Evolutionary conservation across 2,329 filamentous ascomycete genomes (phyloP), one percentile per base, ranked within the genome.

Genomic region (Trichophyton verrucosum): DNA sequence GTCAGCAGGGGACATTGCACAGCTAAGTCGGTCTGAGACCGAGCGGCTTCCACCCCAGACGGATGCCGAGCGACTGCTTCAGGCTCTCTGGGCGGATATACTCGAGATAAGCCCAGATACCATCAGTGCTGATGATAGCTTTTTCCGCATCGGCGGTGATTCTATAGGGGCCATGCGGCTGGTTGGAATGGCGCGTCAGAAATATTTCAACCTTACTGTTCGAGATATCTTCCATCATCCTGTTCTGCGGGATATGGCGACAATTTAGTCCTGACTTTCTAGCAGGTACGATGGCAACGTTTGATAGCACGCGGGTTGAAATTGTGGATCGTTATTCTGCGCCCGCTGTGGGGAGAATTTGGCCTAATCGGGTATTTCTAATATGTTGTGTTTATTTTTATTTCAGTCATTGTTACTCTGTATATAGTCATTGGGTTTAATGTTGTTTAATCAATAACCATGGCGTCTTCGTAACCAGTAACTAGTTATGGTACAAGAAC

Each of bases 101-200:
- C 38, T 58, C 8, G n/a, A 42, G 15, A 15, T 58, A 11, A 24
- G 27, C 38, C 36, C 36, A 22, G 20, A 46, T 13, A 46, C 36
- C 9, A 58, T 58, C 40, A 46, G 40, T n/a, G 22, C 40, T 7
- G 57, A 58, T 24, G 57, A 58, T 30, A 58, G 40, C 57, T 62
- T 62, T 27, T 62, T 62, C 44, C 22, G 59, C 40, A 49, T 62
- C 20, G 73, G 73, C 20, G 73, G 73, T 3, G 73, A 75, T 61
- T 75, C 73, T 53, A 73, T 75, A 36, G 70, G 69, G 38, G 73
- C 72, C 53, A 75, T 75, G 72, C 24, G 47, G 38, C 22, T 64
- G 20, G 49, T 46, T 15, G 51, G 51, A 3, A 40, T 22, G 15
- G 53, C 46, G 40, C 61, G 57, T 9, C 24, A 33, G 8, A 46